Percentiles rank a stretch among this genome's conserved stretches.
Conservation (phyloP, 257 asterid species). For the Nemophila menziesii region DNA sequence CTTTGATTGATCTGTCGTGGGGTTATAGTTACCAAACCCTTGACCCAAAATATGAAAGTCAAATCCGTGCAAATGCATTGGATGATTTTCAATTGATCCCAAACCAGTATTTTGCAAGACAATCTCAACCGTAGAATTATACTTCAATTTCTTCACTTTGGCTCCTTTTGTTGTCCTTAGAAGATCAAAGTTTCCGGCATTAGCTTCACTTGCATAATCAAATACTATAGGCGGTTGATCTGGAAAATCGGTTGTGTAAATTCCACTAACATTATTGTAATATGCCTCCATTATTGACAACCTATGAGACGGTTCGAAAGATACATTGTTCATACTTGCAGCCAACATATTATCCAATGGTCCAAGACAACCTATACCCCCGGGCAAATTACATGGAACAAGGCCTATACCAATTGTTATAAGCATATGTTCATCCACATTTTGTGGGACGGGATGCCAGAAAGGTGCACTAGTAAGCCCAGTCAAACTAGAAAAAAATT, state of each 20-base stretch:
- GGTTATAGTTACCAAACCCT: conserved; percentile 20
- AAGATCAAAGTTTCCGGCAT: neutral
- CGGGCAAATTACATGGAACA: neutral
- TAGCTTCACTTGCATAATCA: conserved; percentile 8
- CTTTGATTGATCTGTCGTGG: conserved; percentile 2
- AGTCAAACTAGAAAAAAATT: neutral
- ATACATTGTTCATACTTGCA: conserved; percentile 2
- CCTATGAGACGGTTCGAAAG: neutral
- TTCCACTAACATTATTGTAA: neutral
- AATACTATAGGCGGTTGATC: conserved; percentile 10
- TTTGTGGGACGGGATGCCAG: neutral
- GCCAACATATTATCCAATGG: neutral
- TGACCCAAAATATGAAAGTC: conserved; percentile 18
- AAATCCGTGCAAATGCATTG: conserved; percentile 19
- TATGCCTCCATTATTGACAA: conserved; percentile 1
- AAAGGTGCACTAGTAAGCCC: neutral
- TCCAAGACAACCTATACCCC: neutral
- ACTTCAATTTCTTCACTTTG: conserved; percentile 14
- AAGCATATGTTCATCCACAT: conserved; percentile 1
- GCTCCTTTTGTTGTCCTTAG: conserved; percentile 16
- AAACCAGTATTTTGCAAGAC: conserved; percentile 20
- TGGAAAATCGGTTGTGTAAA: conserved; percentile 13
- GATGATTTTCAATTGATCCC: conserved; percentile 13
- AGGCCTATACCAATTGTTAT: conserved; percentile 1
- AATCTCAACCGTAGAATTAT: conserved; percentile 14